A percentile compares a stretch with the other conserved stretches of the same genome.
phyloP scores from a whole-genome alignment of 2,329 filamentous ascomycete genomes.

The Periconia digitata region DNA sequence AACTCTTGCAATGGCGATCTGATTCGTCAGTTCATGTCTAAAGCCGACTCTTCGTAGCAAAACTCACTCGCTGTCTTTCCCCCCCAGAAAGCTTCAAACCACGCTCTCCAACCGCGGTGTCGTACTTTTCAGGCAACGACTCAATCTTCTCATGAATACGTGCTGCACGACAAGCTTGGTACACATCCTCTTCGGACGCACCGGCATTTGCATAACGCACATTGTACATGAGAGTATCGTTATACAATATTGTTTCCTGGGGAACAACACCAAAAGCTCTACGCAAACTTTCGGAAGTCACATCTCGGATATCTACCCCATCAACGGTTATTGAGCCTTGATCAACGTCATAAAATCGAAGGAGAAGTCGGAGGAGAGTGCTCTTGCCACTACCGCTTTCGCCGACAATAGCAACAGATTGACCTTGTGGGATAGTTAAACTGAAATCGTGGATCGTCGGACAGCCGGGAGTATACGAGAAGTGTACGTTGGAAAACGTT shows the following conservation, averaged over 20 bases:
- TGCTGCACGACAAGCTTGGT: constrained; percentile 59
- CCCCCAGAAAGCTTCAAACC: constrained; percentile 57
- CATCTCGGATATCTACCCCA: constrained; percentile 57
- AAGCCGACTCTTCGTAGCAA: too few species aligned
- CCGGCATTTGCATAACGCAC: constrained; percentile 60
- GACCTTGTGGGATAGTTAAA: constrained; percentile 51
- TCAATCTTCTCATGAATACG: constrained; percentile 64
- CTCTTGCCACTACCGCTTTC: constrained; percentile 64
- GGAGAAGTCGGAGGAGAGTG: constrained; percentile 57
- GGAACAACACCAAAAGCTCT: constrained; percentile 63
- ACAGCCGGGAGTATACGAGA: constrained; percentile 39
- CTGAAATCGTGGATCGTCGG: constrained; percentile 50
- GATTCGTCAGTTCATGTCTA: neutral
- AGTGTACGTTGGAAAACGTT: constrained; percentile 15
- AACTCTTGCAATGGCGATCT: constrained; percentile 66
- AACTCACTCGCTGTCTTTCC: constrained; percentile 64
- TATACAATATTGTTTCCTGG: constrained; percentile 63
- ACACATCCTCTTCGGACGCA: constrained; percentile 59
- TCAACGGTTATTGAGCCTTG: constrained; percentile 56
- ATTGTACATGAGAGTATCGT: constrained; percentile 63
- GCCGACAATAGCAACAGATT: constrained; percentile 60
- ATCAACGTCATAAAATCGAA: constrained; percentile 59
- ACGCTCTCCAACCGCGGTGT: constrained; percentile 30
- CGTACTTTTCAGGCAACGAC: constrained; percentile 48
- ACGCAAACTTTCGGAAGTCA: constrained; percentile 58